Evolutionary conservation across 2,329 filamentous ascomycete genomes (phyloP).

Genomic region (Aspergillus thermomutatus): DNA sequence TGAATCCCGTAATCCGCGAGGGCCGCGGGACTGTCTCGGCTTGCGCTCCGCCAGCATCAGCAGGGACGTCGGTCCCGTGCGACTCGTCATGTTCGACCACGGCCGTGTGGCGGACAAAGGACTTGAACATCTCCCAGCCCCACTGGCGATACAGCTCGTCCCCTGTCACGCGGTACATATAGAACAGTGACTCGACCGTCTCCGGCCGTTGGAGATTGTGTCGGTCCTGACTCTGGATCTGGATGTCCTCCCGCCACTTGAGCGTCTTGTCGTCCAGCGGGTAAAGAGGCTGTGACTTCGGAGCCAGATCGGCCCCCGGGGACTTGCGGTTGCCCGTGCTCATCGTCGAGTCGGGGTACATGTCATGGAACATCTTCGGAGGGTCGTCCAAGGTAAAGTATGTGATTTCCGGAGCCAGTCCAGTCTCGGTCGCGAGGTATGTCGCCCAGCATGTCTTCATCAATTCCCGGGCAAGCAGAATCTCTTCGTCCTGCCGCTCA

Average conservation of each 20-base stretch:
- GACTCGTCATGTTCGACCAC: conserved; percentile 61
- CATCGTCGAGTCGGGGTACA: conserved; percentile 31
- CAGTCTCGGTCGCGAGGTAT: conserved; percentile 86
- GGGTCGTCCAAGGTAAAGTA: conserved; percentile 77
- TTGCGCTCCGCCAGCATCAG: conserved; percentile 4
- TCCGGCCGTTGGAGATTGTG: conserved; percentile 96
- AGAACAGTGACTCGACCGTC: conserved; percentile 93
- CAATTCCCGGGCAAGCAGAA: conserved; percentile 80
- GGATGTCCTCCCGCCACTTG: conserved; percentile 72
- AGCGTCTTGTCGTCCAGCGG: conserved; percentile 22
- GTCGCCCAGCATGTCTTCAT: conserved; percentile 98
- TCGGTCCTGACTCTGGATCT: conserved; percentile 74
- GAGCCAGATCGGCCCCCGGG: conserved; percentile 28
- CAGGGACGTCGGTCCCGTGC: conserved; percentile 14
- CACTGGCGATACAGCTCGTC: conserved; percentile 86
- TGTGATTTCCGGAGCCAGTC: conserved; percentile 90
- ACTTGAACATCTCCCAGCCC: conserved; percentile 98
- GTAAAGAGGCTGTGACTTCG: conserved; percentile 35
- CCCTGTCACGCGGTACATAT: conserved; percentile 98
- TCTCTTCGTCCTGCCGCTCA: conserved; percentile 77
- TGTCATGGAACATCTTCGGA: conserved; percentile 50
- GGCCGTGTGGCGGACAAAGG: conserved; percentile 80
- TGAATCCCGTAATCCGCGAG: conserved; percentile 61
- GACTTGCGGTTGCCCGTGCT: conserved; percentile 31
- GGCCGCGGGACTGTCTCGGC: not conserved